Conservation (phyloP, 441 rosid species). For the Euphorbia celastroides region DNA sequence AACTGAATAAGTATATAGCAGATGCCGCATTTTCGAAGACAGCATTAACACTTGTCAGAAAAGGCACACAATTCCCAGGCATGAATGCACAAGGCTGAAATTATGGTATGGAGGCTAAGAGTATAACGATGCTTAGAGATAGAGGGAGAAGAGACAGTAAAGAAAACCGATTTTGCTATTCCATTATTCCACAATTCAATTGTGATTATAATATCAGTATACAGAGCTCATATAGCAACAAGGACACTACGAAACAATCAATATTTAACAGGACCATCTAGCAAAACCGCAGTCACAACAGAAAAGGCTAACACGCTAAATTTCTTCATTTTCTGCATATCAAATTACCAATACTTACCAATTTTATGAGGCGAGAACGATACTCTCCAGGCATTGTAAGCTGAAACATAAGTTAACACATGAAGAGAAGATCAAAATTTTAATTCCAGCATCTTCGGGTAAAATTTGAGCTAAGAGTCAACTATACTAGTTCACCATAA, state of each 20-base stretch:
- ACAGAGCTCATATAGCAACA: too few relatives aligned
- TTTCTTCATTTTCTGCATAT: too few relatives aligned
- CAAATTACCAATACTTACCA: slow-evolving; percentile 52
- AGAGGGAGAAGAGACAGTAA: too few relatives aligned
- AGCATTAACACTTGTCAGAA: background rate
- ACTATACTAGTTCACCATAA: background rate
- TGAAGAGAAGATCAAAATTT: slow-evolving; percentile 1
- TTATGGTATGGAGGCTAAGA: too few relatives aligned
- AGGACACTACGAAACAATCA: too few relatives aligned
- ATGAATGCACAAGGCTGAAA: background rate
- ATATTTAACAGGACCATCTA: too few relatives aligned
- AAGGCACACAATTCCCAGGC: background rate
- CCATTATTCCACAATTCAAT: too few relatives aligned
- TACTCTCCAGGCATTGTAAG: slow-evolving; percentile 84
- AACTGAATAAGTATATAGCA: background rate
- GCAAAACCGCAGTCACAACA: too few relatives aligned
- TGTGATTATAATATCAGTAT: too few relatives aligned
- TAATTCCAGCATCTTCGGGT: background rate
- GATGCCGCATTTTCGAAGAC: background rate
- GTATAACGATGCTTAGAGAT: too few relatives aligned
- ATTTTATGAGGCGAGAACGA: slow-evolving; percentile 73
- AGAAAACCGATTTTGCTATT: too few relatives aligned
- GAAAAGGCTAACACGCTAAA: too few relatives aligned
- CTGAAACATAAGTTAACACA: slow-evolving; percentile 42
- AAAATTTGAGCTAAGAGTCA: background rate